A percentile compares a stretch with the other conserved stretches of the same genome.
Evolutionary conservation across 2,329 filamentous ascomycete genomes (phyloP).

Genomic region (Cladophialophora chaetospira): DNA sequence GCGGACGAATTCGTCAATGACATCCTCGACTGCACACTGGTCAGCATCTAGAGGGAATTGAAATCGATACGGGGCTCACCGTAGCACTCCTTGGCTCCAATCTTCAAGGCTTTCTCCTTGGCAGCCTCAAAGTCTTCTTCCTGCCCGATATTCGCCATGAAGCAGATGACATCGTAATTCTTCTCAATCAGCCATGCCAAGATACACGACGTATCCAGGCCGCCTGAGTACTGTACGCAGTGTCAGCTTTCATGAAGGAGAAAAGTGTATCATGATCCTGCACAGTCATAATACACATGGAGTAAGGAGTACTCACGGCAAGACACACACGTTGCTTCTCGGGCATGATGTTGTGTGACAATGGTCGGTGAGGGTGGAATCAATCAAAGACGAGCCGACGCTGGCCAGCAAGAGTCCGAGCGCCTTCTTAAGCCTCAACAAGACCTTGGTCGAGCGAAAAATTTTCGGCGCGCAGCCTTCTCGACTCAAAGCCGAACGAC

Average conservation of each 20-base stretch:
- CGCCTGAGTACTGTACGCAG: constrained; percentile 40
- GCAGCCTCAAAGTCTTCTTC: constrained; percentile 72
- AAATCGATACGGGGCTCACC: constrained; percentile 1
- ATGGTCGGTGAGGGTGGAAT: not conserved
- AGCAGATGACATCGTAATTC: constrained; percentile 64
- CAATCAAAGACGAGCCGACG: not conserved
- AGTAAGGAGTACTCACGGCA: constrained; percentile 7
- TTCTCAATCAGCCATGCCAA: constrained; percentile 50
- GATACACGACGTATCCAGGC: constrained; percentile 63
- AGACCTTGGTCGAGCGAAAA: not conserved
- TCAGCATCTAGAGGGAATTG: not conserved
- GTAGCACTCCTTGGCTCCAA: constrained; percentile 65
- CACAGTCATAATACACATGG: too few relatives aligned
- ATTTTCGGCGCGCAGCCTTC: not conserved
- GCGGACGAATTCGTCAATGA: constrained; percentile 75
- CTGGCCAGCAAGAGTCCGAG: not conserved
- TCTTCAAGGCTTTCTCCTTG: constrained; percentile 65
- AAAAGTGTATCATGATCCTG: too few relatives aligned
- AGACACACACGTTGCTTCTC: constrained; percentile 14
- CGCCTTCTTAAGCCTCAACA: not conserved
- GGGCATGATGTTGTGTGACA: constrained; percentile 7
- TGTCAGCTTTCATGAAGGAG: too few relatives aligned
- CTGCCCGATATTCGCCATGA: constrained; percentile 72
- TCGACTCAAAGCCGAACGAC: not conserved
- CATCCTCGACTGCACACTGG: constrained; percentile 55